Evolutionary conservation across 129 eudicot genomes (phyloP).

Genomic region (Flaveria ramosissima): DNA sequence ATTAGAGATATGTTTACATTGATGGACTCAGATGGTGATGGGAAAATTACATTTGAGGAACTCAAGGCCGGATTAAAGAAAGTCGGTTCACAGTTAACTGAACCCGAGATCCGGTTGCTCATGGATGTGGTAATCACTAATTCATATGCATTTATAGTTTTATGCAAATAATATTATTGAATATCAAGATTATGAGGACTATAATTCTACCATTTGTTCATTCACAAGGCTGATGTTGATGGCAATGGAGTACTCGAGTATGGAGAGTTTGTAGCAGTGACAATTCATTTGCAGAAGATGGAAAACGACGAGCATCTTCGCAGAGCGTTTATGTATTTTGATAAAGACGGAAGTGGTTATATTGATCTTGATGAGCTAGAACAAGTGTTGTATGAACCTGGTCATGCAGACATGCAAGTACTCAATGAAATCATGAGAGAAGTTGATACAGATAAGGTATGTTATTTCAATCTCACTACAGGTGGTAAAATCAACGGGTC

Average conservation of each 20-base stretch:
- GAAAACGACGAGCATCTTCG: constrained; percentile 94
- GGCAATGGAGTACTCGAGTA: constrained; percentile 93
- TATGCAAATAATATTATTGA: background rate
- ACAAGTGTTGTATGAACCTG: constrained; percentile 83
- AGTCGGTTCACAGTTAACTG: constrained; percentile 91
- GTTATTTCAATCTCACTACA: background rate
- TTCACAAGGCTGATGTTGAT: constrained; percentile 86
- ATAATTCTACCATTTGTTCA: background rate
- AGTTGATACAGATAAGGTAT: constrained; percentile 91
- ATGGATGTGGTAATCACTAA: constrained; percentile 84
- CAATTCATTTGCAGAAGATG: constrained; percentile 88
- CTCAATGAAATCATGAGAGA: constrained; percentile 84
- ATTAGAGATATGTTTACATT: constrained; percentile 83
- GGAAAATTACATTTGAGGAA: constrained; percentile 89
- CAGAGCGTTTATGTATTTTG: constrained; percentile 80
- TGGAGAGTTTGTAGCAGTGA: constrained; percentile 97
- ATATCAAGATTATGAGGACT: constrained; percentile 13
- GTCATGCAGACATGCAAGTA: constrained; percentile 68
- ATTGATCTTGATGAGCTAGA: constrained; percentile 79
- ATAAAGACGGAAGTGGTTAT: constrained; percentile 81
- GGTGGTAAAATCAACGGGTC: background rate
- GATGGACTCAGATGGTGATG: constrained; percentile 93
- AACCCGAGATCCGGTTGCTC: constrained; percentile 85
- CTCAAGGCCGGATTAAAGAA: constrained; percentile 71
- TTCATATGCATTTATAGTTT: background rate